These are phyloP conservation scores for Mariannaea sp. DNA, from an alignment of 2,329 filamentous ascomycete species.

Conservation along the genomic window DNA sequence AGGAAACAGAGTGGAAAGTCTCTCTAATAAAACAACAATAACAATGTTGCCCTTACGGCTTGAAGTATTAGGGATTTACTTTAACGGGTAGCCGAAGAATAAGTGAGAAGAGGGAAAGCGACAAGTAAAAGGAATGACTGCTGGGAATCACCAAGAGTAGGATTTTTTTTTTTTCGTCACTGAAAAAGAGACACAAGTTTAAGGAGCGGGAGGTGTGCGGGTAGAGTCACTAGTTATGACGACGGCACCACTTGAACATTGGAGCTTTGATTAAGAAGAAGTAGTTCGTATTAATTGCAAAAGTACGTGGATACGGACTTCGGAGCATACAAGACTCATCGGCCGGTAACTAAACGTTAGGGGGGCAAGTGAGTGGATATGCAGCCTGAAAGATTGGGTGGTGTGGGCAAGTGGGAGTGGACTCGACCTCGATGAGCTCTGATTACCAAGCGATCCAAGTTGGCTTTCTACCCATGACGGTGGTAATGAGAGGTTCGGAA, in stretches of 20 bases:
- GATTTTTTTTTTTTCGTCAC: background rate
- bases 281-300: background rate
- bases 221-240: background rate
- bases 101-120: background rate
- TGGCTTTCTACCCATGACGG: background rate
- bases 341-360: constrained; percentile 11
- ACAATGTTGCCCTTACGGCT: background rate
- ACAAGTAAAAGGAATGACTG: background rate
- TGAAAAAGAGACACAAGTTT: constrained; percentile 1
- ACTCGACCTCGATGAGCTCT: constrained; percentile 1
- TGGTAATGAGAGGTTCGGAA: constrained; percentile 1
- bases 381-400: background rate
- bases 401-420: too few species aligned
- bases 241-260: constrained; percentile 1
- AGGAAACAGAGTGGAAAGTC: too few species aligned
- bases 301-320: constrained; percentile 12
- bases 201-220: constrained; percentile 1
- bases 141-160: background rate
- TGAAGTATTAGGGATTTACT: background rate
- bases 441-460: constrained; percentile 19
- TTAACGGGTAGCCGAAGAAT: background rate
- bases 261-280: constrained; percentile 7
- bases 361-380: constrained; percentile 12
- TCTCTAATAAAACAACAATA: too few species aligned
- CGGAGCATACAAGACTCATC: constrained; percentile 5